phyloP scores from a whole-genome alignment of 2,329 filamentous ascomycete genomes.

The Talaromyces sp. region DNA sequence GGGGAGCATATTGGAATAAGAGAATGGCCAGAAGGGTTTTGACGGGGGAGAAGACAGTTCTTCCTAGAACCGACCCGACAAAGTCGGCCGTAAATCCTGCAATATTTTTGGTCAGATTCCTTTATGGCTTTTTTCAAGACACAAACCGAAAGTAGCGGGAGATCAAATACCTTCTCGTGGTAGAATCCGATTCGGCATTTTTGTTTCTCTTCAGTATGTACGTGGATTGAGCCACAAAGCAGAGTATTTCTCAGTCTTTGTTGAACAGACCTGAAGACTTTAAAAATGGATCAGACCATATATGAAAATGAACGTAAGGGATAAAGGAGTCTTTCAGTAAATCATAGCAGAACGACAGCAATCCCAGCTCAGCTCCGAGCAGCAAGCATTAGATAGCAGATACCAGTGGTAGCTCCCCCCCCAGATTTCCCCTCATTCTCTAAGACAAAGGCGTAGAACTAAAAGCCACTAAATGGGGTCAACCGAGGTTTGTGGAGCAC shows the following conservation, averaged over 20 bases:
- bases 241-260: neutral
- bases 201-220: constrained; percentile 7
- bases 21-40: constrained; percentile 63
- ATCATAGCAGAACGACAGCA: neutral
- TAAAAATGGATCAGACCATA: neutral
- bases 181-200: constrained; percentile 20
- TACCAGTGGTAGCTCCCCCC: neutral
- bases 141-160: neutral
- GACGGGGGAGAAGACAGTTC: constrained; percentile 62
- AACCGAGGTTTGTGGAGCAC: constrained; percentile 2
- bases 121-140: neutral
- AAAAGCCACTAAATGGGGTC: neutral
- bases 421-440: neutral
- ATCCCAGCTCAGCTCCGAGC: neutral
- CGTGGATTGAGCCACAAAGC: neutral
- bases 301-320: neutral
- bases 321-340: neutral
- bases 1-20: constrained; percentile 60
- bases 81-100: constrained; percentile 58
- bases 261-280: neutral
- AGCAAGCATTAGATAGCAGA: neutral
- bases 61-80: constrained; percentile 54
- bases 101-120: neutral
- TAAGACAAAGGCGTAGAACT: neutral
- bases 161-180: neutral